A percentile compares a stretch with the other conserved stretches of the same genome.
phyloP scores from a whole-genome alignment of 228 moss, liverwort and hornwort species.

The Sphagnum magellanicum region DNA sequence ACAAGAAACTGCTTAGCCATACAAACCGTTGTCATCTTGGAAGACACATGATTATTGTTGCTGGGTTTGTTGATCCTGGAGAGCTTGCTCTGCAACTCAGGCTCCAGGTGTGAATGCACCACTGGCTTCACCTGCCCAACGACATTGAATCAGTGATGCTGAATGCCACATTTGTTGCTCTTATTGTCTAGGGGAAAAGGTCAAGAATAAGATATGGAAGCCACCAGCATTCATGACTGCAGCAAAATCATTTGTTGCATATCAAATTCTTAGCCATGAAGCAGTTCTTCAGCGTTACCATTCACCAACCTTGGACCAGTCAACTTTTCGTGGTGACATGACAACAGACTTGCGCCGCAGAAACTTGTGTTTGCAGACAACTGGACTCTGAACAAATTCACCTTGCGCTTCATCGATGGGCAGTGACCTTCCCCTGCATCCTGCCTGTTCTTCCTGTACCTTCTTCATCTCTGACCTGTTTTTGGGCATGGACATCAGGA shows the following conservation, averaged over 20 bases:
- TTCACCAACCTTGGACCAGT: conserved; percentile 57
- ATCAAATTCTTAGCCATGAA: neutral
- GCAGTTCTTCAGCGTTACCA: too few species aligned
- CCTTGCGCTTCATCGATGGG: neutral
- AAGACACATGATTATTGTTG: conserved; percentile 14
- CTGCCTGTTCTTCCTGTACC: neutral
- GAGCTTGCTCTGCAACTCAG: conserved; percentile 56
- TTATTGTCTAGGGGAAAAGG: too few species aligned
- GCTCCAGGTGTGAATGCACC: conserved; percentile 60
- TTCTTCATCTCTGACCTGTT: neutral
- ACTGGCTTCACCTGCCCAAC: conserved; percentile 51
- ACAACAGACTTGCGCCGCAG: conserved; percentile 53
- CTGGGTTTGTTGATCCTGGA: conserved; percentile 23
- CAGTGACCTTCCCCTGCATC: conserved; percentile 3
- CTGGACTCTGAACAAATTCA: conserved; percentile 1
- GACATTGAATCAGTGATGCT: too few species aligned
- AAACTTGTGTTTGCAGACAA: conserved; percentile 8
- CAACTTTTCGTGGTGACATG: conserved; percentile 61
- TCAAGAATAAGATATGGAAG: too few species aligned
- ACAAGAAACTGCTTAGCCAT: conserved; percentile 21
- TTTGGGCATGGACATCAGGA: neutral
- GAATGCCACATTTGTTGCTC: too few species aligned
- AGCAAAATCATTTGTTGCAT: too few species aligned
- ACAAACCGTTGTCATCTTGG: conserved; percentile 9
- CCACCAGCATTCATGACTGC: too few species aligned